Evolutionary conservation across 2,329 filamentous ascomycete species (phyloP).

Genomic region (Cladophialophora chaetospira): DNA sequence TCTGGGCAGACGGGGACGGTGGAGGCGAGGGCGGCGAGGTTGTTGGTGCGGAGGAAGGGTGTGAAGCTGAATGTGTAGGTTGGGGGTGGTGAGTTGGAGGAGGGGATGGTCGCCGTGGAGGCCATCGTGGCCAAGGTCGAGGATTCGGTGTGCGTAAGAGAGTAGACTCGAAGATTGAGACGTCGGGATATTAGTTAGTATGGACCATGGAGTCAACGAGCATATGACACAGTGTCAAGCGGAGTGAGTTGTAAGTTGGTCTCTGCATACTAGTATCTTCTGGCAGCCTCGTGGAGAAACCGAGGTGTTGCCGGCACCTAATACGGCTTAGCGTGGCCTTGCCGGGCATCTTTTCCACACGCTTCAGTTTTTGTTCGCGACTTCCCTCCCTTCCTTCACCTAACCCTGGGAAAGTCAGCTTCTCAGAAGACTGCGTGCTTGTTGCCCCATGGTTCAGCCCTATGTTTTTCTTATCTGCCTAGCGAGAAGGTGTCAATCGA

Average conservation of each 20-base stretch:
- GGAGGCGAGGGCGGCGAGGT: slow-evolving; percentile 79
- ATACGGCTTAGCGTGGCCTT: neutral
- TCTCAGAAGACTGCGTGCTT: no score
- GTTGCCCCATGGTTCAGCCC: no score
- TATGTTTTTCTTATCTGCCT: no score
- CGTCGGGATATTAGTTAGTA: no score
- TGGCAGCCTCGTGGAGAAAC: slow-evolving; percentile 2
- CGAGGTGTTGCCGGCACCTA: neutral
- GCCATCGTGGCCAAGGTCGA: slow-evolving; percentile 23
- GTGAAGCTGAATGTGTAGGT: slow-evolving; percentile 78
- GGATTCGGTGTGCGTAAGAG: neutral
- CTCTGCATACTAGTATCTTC: neutral
- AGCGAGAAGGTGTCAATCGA: no score
- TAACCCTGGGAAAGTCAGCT: no score
- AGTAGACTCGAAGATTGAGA: no score
- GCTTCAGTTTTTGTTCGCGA: neutral
- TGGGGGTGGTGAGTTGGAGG: slow-evolving; percentile 40
- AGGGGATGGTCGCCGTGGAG: slow-evolving; percentile 2
- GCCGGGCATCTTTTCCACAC: neutral
- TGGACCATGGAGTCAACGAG: no score
- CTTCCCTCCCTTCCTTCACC: neutral
- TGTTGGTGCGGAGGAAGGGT: slow-evolving; percentile 78
- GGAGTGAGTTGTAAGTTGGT: neutral
- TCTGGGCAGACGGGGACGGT: slow-evolving; percentile 82
- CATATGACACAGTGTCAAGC: neutral